Conservation (phyloP, 306 rosid genomes). For the Aeschynomene evenia region DNA sequence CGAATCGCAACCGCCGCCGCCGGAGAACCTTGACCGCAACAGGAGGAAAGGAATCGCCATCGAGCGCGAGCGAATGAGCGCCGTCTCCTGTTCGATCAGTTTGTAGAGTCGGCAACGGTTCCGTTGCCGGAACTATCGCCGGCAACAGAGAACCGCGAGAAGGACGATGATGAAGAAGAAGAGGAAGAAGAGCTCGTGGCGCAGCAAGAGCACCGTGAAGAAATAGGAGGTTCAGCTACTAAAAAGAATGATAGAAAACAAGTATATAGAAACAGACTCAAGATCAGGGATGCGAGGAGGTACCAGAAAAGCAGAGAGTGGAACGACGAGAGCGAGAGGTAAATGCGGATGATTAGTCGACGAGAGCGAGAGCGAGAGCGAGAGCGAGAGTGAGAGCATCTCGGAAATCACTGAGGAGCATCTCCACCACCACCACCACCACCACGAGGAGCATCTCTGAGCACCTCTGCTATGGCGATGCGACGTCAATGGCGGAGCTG, state of each 20-base stretch:
- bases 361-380: background rate
- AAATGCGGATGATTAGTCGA: too few relatives aligned
- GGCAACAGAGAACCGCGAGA: constrained; percentile 49
- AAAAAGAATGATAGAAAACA: background rate
- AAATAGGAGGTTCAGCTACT: background rate
- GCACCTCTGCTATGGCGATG: too few relatives aligned
- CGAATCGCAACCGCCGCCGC: constrained; percentile 26
- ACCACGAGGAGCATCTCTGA: too few relatives aligned
- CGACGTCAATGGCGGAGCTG: too few relatives aligned
- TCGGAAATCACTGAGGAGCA: too few relatives aligned
- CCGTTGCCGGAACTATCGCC: constrained; percentile 35
- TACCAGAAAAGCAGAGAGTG: constrained; percentile 31
- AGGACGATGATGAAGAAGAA: constrained; percentile 48
- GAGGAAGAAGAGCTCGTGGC: constrained; percentile 62
- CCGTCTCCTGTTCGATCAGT: constrained; percentile 68
- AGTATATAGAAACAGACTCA: background rate
- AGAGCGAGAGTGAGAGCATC: too few relatives aligned
- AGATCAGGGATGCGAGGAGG: constrained; percentile 1
- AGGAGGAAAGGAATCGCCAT: constrained; percentile 83
- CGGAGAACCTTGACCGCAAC: constrained; percentile 68
- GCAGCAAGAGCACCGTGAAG: constrained; percentile 62
- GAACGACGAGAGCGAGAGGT: constrained; percentile 21
- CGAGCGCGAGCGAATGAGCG: constrained; percentile 77
- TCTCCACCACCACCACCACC: too few relatives aligned
- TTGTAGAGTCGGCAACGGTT: constrained; percentile 42